Evolutionary conservation across 805 yeast genomes (phyloP).

Genomic region (Brettanomyces bruxellensis): DNA sequence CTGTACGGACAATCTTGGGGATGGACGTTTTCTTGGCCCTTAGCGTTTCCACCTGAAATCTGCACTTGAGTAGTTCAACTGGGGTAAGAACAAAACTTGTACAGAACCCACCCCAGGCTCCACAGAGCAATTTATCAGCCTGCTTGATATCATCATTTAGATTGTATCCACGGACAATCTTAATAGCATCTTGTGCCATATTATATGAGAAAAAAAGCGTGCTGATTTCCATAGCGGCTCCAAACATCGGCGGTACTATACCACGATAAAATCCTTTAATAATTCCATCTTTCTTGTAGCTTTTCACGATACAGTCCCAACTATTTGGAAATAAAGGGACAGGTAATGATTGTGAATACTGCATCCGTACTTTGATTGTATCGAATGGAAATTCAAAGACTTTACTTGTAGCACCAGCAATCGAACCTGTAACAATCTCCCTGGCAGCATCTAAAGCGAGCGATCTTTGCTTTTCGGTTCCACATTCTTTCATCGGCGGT

Average conservation of each 20-base stretch:
- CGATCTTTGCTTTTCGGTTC: neutral
- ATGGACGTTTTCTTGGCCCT: conserved; percentile 18
- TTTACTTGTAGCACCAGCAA: conserved; percentile 79
- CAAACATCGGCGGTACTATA: conserved; percentile 69
- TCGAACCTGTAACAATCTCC: conserved; percentile 41
- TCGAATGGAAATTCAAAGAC: conserved; percentile 87
- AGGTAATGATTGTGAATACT: conserved; percentile 54
- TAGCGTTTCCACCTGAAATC: conserved; percentile 60
- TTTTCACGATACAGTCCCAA: conserved; percentile 51
- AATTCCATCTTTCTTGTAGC: conserved; percentile 62
- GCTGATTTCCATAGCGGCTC: conserved; percentile 88
- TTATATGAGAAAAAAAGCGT: conserved; percentile 64
- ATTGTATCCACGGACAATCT: conserved; percentile 14
- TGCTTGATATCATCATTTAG: conserved; percentile 14
- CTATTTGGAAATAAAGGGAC: conserved; percentile 48
- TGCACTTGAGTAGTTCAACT: conserved; percentile 84
- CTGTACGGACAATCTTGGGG: conserved; percentile 29
- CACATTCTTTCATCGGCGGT: too few relatives aligned
- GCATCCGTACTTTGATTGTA: conserved; percentile 81
- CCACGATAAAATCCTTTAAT: conserved; percentile 70
- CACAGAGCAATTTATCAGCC: conserved; percentile 42
- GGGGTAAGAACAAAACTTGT: conserved; percentile 86
- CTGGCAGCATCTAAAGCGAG: conserved; percentile 18
- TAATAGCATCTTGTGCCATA: conserved; percentile 31
- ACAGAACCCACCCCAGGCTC: conserved; percentile 73